Conservation (phyloP, 2,329 filamentous ascomycete genomes). For the Orbilia blumenaviensis region DNA sequence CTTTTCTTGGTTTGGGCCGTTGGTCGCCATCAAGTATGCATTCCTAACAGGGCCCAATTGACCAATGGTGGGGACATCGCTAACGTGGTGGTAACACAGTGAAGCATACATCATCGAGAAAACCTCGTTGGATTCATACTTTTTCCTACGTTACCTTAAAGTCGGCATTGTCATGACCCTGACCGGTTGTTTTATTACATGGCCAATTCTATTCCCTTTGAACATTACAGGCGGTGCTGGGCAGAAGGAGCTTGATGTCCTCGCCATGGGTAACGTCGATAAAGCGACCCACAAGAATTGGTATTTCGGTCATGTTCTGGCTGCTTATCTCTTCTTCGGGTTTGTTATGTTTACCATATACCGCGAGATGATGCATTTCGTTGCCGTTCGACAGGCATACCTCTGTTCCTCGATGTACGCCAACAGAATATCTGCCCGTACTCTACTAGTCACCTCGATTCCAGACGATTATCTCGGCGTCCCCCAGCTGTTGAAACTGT, state of each 20-base stretch:
- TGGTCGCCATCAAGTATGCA: slow-evolving; percentile 51
- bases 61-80: background rate
- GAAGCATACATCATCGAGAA: slow-evolving; percentile 87
- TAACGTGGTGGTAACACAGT: slow-evolving; percentile 62
- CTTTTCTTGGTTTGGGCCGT: slow-evolving; percentile 24
- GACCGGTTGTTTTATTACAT: slow-evolving; percentile 82
- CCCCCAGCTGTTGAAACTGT: slow-evolving; percentile 78
- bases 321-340: slow-evolving; percentile 82
- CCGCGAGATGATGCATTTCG: slow-evolving; percentile 87
- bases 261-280: slow-evolving; percentile 80
- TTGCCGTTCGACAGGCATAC: slow-evolving; percentile 92
- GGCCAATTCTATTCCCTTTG: slow-evolving; percentile 87
- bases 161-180: slow-evolving; percentile 80
- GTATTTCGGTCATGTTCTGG: slow-evolving; percentile 82
- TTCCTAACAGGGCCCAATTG: slow-evolving; percentile 53
- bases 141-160: slow-evolving; percentile 88
- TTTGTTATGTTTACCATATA: slow-evolving; percentile 91
- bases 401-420: slow-evolving; percentile 84
- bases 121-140: slow-evolving; percentile 89
- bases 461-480: slow-evolving; percentile 80
- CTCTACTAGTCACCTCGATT: slow-evolving; percentile 87
- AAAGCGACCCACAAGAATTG: slow-evolving; percentile 69
- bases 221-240: slow-evolving; percentile 81
- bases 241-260: slow-evolving; percentile 74
- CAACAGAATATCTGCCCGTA: slow-evolving; percentile 85